Evolutionary conservation across 768 basidiomycete genomes (phyloP), one percentile per base, ranked within the genome.

Genomic region (Leccinum subtestaceum): DNA sequence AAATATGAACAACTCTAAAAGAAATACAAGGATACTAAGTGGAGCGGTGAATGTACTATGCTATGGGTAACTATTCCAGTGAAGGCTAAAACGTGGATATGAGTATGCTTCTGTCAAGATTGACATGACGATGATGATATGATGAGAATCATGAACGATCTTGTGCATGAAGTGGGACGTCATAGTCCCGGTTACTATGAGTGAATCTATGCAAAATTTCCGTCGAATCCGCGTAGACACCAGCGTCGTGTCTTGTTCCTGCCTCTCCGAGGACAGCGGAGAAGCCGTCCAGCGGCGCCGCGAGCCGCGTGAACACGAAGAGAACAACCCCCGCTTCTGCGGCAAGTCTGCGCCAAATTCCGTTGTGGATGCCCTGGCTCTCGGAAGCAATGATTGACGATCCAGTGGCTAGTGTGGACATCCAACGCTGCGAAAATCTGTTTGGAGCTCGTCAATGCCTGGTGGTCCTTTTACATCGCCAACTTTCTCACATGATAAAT

Each of bases 351-450:
- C 49, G 50, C 69, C 74, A 51, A 73, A 70, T 52, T 70, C 69
- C 12, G 62, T 52, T 25, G 58, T 48, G 31, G 68, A 54, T 32
- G 66, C 43, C 23, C 21, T 57, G 21, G 50, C 38, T 48, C 27
- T 27, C 27, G 27, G 27, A 27, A 27, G 27, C 27, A 27, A 7
- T 27, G 27, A 27, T 27, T 27, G 27, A 27, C 27, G 27, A 84
- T 78, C 72, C 72, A 81, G 52, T 77, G 74, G 7, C 78, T 74
- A 4, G 82, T 83, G 55, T 81, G 77, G 7, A 81, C 79, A 63
- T 87, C 86, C 21, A 87, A 70, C 1, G 86, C 85, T 21, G 84
- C 84, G 17, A 87, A 73, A 48, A 79, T 51, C 63, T 65, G 38
- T 40, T 19, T 25, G 25, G 23, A 4, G 12, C 4, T 13, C 23